These are phyloP conservation scores for Coelastrella sp. DNA, from an alignment of 139 green algal species.

Conservation along the genomic window DNA sequence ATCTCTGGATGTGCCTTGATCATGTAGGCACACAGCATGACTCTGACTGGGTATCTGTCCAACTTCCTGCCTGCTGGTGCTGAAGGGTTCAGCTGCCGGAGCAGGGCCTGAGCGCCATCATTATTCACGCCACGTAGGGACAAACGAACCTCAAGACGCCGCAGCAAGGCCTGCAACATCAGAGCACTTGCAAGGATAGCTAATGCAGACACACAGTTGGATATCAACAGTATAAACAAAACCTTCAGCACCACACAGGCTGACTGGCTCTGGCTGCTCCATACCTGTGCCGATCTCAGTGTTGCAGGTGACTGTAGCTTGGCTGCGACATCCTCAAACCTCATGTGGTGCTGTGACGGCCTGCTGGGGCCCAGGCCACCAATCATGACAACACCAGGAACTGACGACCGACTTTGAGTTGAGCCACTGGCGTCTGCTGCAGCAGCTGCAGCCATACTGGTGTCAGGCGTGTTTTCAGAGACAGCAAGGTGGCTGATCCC, in stretches of 20 bases:
- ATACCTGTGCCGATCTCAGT: constrained; percentile 61
- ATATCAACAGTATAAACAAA: not conserved
- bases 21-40: constrained; percentile 94
- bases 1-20: constrained; percentile 82
- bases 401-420: not conserved
- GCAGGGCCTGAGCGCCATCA: constrained; percentile 46
- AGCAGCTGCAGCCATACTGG: not conserved
- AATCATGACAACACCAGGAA: constrained; percentile 28
- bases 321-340: constrained; percentile 80
- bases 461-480: not conserved
- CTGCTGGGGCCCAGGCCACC: not conserved
- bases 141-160: constrained; percentile 67
- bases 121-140: constrained; percentile 13
- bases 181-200: not conserved
- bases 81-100: constrained; percentile 60
- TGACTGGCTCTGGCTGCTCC: not conserved
- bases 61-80: constrained; percentile 31
- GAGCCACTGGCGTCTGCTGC: not conserved
- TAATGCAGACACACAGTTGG: not conserved
- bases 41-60: constrained; percentile 84
- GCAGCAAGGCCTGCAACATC: constrained; percentile 66
- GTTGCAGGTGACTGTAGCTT: constrained; percentile 67
- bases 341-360: constrained; percentile 15
- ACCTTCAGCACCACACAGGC: not conserved
- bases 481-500: constrained; percentile 31